Evolutionary conservation across 2,329 filamentous ascomycete genomes (phyloP).

Genomic region (Diplodia seriata): DNA sequence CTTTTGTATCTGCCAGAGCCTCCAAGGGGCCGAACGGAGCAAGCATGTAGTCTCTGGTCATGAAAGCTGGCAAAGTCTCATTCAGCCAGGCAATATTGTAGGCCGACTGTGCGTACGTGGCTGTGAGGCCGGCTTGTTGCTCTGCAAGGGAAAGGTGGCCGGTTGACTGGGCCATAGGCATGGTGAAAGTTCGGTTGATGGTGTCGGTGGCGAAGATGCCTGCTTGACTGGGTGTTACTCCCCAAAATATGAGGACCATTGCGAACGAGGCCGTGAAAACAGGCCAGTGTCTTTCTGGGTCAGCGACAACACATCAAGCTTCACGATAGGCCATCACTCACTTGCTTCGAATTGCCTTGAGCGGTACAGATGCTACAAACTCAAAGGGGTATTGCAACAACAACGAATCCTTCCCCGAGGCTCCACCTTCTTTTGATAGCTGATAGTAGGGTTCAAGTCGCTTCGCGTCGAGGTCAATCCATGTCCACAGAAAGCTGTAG

Average conservation of each 20-base stretch:
- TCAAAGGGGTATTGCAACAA: constrained; percentile 63
- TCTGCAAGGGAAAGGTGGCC: constrained; percentile 39
- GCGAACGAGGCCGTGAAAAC: constrained; percentile 58
- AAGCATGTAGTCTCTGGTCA: constrained; percentile 51
- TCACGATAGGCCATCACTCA: constrained; percentile 29
- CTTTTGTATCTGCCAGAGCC: constrained; percentile 30
- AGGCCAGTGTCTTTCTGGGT: constrained; percentile 57
- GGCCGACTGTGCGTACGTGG: constrained; percentile 52
- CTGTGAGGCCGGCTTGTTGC: constrained; percentile 45
- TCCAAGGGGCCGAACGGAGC: constrained; percentile 51
- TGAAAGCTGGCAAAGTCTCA: constrained; percentile 55
- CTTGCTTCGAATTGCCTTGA: constrained; percentile 48
- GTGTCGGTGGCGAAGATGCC: constrained; percentile 58
- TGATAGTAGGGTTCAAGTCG: constrained; percentile 67
- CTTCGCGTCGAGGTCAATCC: constrained; percentile 66
- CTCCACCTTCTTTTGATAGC: constrained; percentile 57
- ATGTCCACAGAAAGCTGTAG: constrained; percentile 65
- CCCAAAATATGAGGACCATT: constrained; percentile 62
- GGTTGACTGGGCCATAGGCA: constrained; percentile 37
- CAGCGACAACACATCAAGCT: not conserved
- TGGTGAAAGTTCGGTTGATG: constrained; percentile 37
- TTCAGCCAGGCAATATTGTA: constrained; percentile 58
- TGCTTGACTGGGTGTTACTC: constrained; percentile 62
- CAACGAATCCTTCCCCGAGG: constrained; percentile 54
- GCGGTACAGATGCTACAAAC: constrained; percentile 54